Base-by-base conservation (phyloP, 2,329 filamentous ascomycete species). In the Clarireedia hainanense region DNA sequence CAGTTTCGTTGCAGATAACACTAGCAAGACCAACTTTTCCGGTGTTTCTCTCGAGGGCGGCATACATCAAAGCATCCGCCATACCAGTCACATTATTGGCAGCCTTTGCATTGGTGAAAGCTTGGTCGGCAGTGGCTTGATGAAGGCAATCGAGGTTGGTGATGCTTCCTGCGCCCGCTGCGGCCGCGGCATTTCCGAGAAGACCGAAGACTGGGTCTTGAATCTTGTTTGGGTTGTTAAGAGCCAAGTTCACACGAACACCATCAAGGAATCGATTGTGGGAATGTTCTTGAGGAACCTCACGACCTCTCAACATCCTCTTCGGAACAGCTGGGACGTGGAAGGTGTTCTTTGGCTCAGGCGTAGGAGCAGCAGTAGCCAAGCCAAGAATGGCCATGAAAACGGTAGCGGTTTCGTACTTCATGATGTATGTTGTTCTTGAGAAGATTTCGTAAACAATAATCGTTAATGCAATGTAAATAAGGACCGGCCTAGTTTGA, bases 11-110 rank as follows among this genome's bases (percentile, higher is more conserved):
- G 73, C 84, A 88, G 49, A 77, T 69, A 34, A 76, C 79, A 47
- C 79, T 83, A n/a, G 75, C 76, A 46, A 74, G 69, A 50, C 82
- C 83, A 58, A 85, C 81, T 10, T 65, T 63, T 50, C 72, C 77
- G 26, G 81, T 85, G 71, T 85, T 85, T 56, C 81, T 76, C 74
- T 85, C 83, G 23, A 81, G 68, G 34, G 76, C 73, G 46, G 75
- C 73, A 69, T 73, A 82, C 56, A 80, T 70, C 57, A 84, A 73
- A 20, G 80, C 79, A 63, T 74, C 73, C 26, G 73, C 74, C 76
- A 77, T 75, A 57, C 75, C 77, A 20, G 73, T 70, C 26, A 82
- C 68, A 67, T 83, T 76, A 34, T 73, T 74, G 49, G 75, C 75
- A 0, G 73, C 78, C 66, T 83, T 82, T 43, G 80, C 78, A 61